Base-by-base conservation (phyloP, 768 basidiomycete species). In the Tylopilus rubrobrunneus region DNA sequence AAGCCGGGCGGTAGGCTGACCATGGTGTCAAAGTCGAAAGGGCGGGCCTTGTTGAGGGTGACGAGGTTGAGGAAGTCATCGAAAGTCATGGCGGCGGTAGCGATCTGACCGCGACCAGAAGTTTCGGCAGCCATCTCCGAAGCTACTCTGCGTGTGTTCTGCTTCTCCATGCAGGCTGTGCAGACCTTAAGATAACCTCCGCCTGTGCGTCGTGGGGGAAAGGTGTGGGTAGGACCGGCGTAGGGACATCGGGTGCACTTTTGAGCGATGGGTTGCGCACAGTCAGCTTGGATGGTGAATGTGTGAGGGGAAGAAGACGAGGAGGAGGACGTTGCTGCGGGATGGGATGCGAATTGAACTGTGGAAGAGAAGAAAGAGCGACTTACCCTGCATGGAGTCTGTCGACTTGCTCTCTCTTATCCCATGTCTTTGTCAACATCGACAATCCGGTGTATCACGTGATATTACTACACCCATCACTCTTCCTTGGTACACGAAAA, bases 1-100 rank as follows among this genome's bases (percentile, higher is more conserved):
- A 70, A 63, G 10, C 70, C 70, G 0, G 64, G 61, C 0, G 62
- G 68, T 14, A 70, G 58, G 51, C 61, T 71, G 56, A 70, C 68
- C 70, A 70, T 71, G 23, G 66, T 70, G 27, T 70, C 68, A 40
- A 70, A 71, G 55, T 70, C 70, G 42, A 70, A 70, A 0, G 70
- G 70, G 11, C 64, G 59, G 0, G 47, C 56, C 62, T 70, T 70
- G 56, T 70, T 70, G 51, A 67, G 51, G 25, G 69, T 66, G 54
- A 69, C 62, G 47, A 69, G 67, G 53, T 51, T 64, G 56, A 69
- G 60, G 48, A 69, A 69, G 59, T 69, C 69, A 53, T 69, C 68
- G 39, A 71, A 60, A 21, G 62, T 61, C 62, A 71, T 69, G 56
- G 68, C 69, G 6, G 68, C 68, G 21, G 68, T 71, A 21, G 69